Evolutionary conservation across 306 rosid genomes (phyloP), one percentile per base, ranked within the genome.

Genomic region (Cercis canadensis): DNA sequence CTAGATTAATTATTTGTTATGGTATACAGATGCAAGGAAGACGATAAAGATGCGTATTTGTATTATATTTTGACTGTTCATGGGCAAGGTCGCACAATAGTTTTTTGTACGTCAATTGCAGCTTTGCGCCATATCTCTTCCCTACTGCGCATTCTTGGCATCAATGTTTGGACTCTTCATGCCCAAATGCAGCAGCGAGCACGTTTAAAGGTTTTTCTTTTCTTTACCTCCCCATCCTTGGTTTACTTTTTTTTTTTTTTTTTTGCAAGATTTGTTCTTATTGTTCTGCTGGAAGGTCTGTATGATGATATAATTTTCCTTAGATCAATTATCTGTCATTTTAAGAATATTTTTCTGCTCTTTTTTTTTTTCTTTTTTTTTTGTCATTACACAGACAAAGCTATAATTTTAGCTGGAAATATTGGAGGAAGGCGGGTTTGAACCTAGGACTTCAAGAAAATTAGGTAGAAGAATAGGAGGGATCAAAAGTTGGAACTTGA

Each of bases 111-210:
- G 0, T 89, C 99, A 75, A 80, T 89, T 57, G 95, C 99, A 45
- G 99, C 99, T 69, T 70, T 89, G 77, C 95, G 95, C 10, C 99
- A 87, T 77, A 78, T 94, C 58, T 85, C 96, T 66, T 92, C 97
- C 57, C 62, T 94, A 71, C 77, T 94, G 78, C 86, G 88, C 61
- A 89, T 83, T 69, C 92, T 94, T 76, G 96, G 92, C 34, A 9
- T 81, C 37, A 74, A 87, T 57, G 89, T 89, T 59, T 86, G 84
- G 86, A 87, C 96, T 36, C 92, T 94, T 78, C 99, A 94, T 71
- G 95, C 97, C 67, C 88, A 91, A 79, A 94, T 86, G 95, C 95
- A 91, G 80, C 96, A 91, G 83, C 85, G 92, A 43, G 90, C 96
- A 68, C 95, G 97, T 65, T 81, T 94, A 52, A 94, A 94, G 92